Conservation (phyloP, 768 basidiomycete species). For the Collybia mongolica region DNA sequence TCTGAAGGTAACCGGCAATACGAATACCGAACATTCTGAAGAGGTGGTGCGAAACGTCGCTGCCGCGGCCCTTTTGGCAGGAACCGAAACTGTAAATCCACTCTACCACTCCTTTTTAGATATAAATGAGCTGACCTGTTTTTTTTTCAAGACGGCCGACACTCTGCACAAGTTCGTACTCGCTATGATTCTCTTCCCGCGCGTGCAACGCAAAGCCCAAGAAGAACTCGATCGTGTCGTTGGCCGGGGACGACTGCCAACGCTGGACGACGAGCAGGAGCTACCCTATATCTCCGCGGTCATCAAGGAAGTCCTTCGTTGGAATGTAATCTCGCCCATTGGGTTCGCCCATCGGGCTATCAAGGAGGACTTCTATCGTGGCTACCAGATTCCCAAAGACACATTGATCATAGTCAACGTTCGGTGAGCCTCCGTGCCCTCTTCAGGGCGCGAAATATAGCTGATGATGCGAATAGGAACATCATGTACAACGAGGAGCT, state of each 20-base stretch:
- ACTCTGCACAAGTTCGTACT: neutral
- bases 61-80: too few relatives aligned
- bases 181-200: slow-evolving; percentile 1
- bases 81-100: too few relatives aligned
- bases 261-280: slow-evolving; percentile 34
- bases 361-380: slow-evolving; percentile 4
- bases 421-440: too few relatives aligned
- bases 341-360: slow-evolving; percentile 2
- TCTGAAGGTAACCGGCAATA: too few relatives aligned
- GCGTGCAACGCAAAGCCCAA: slow-evolving; percentile 48
- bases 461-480: too few relatives aligned
- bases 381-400: slow-evolving; percentile 2
- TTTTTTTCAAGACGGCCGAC: slow-evolving; percentile 19
- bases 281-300: slow-evolving; percentile 50
- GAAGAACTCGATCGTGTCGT: slow-evolving; percentile 49
- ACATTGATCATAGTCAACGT: neutral
- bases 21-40: too few relatives aligned
- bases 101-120: too few relatives aligned
- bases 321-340: slow-evolving; percentile 42
- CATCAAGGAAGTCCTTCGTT: slow-evolving; percentile 47
- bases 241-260: slow-evolving; percentile 35
- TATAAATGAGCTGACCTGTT: too few relatives aligned
- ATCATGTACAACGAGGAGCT: too few relatives aligned
- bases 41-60: too few relatives aligned
- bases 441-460: too few relatives aligned